Percentiles rank a stretch among this genome's conserved stretches.
Evolutionary conservation across 805 yeast genomes (phyloP).

Genomic region (Monosporozyma unispora): DNA sequence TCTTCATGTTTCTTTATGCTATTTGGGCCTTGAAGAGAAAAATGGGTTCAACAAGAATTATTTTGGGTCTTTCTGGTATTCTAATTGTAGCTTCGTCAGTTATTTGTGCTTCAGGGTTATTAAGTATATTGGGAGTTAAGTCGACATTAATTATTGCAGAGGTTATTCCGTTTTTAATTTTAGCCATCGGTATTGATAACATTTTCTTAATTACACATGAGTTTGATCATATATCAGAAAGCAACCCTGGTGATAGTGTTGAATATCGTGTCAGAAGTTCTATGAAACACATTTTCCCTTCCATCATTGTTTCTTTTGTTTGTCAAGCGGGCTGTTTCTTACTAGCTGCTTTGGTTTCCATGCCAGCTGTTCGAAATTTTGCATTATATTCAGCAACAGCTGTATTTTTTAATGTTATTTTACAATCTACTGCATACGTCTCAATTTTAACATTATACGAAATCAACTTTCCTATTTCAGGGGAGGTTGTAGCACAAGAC

Average conservation of each 20-base stretch:
- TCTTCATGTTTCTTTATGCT: slow-evolving; percentile 82
- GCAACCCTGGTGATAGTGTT: slow-evolving; percentile 39
- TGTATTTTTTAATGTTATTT: slow-evolving; percentile 58
- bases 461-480: slow-evolving; percentile 1
- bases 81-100: slow-evolving; percentile 75
- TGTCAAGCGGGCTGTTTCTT: slow-evolving; percentile 75
- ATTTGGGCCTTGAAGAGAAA: slow-evolving; percentile 53
- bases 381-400: slow-evolving; percentile 89
- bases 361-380: slow-evolving; percentile 95
- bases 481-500: too few relatives aligned
- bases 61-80: slow-evolving; percentile 79
- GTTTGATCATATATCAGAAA: slow-evolving; percentile 44
- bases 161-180: slow-evolving; percentile 84
- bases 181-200: slow-evolving; percentile 96
- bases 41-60: slow-evolving; percentile 38
- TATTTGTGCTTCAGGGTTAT: slow-evolving; percentile 70
- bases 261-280: slow-evolving; percentile 56
- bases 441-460: slow-evolving; percentile 46
- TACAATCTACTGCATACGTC: slow-evolving; percentile 77
- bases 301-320: slow-evolving; percentile 66
- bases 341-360: slow-evolving; percentile 69
- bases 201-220: slow-evolving; percentile 82
- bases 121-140: slow-evolving; percentile 66
- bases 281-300: slow-evolving; percentile 73
- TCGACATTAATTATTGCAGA: slow-evolving; percentile 92